Evolutionary conservation across 1,139 yeast genomes (phyloP).

Genomic region (Pichia sp.): DNA sequence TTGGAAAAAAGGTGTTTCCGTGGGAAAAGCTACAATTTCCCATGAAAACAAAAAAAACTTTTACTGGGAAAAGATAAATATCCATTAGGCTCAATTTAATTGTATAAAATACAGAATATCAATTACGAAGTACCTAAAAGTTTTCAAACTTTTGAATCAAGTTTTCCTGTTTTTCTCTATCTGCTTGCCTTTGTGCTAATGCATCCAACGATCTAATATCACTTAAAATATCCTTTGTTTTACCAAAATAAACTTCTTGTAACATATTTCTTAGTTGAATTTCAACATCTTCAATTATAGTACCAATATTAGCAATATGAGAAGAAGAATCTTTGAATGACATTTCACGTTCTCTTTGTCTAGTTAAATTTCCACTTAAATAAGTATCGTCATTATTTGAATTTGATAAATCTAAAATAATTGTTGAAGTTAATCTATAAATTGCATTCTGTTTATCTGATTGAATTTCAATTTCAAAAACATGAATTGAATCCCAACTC

Average conservation of each 20-base stretch:
- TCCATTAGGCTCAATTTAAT: too few relatives aligned
- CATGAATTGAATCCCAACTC: conserved; percentile 44
- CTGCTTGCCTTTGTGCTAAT: conserved; percentile 35
- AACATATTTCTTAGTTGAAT: conserved; percentile 78
- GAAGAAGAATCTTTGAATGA: conserved; percentile 42
- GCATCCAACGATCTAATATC: conserved; percentile 59
- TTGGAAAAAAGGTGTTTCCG: neutral
- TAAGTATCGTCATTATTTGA: conserved; percentile 26
- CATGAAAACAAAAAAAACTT: too few relatives aligned
- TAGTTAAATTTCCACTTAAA: conserved; percentile 76
- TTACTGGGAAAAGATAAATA: too few relatives aligned
- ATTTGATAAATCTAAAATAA: conserved; percentile 58
- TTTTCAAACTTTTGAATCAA: conserved; percentile 40
- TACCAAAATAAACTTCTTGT: conserved; percentile 93
- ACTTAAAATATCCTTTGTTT: conserved; percentile 76
- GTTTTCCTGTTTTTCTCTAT: conserved; percentile 41
- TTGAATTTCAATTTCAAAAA: conserved; percentile 63
- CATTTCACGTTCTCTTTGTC: conserved; percentile 59
- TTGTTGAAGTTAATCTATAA: conserved; percentile 82
- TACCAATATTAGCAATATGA: conserved; percentile 81
- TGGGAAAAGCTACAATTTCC: neutral
- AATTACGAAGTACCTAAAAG: conserved; percentile 16
- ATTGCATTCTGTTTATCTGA: conserved; percentile 36
- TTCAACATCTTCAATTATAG: conserved; percentile 82
- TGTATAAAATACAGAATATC: neutral